phyloP scores from a whole-genome alignment of 805 yeast genomes.

The Nakazawaea anatomiae region DNA sequence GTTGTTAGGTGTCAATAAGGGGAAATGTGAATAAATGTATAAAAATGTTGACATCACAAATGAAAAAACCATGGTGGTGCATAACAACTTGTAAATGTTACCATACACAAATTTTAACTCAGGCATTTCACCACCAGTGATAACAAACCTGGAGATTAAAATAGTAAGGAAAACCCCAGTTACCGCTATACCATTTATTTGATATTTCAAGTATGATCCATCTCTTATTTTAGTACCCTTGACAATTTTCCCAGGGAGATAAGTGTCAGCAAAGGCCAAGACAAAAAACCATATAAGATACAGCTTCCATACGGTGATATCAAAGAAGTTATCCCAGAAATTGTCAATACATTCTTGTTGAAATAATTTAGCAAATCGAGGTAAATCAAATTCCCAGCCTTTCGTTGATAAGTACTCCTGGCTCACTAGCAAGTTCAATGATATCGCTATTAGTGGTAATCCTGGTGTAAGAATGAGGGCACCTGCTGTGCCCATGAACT shows the following conservation, averaged over 20 bases:
- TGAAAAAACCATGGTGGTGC: constrained; percentile 60
- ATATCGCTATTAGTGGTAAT: constrained; percentile 57
- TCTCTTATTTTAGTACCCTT: constrained; percentile 73
- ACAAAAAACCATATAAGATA: constrained; percentile 70
- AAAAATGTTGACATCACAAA: constrained; percentile 56
- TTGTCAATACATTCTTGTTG: constrained; percentile 13
- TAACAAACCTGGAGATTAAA: constrained; percentile 46
- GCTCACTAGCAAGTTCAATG: constrained; percentile 58
- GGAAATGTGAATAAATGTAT: constrained; percentile 63
- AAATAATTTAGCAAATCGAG: constrained; percentile 22
- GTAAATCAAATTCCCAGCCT: constrained; percentile 41
- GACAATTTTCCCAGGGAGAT: constrained; percentile 64
- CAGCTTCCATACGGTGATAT: constrained; percentile 49
- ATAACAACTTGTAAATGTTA: constrained; percentile 59
- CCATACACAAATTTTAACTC: constrained; percentile 75
- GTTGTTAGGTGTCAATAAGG: constrained; percentile 46
- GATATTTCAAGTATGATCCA: constrained; percentile 63
- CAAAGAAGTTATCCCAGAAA: constrained; percentile 29
- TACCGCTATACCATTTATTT: constrained; percentile 73
- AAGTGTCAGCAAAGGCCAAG: constrained; percentile 55
- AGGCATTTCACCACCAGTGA: constrained; percentile 55
- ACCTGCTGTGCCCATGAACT: constrained; percentile 78
- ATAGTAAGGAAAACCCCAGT: constrained; percentile 30
- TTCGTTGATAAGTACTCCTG: constrained; percentile 44
- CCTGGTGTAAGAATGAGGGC: constrained; percentile 60